Evolutionary conservation across 2,329 filamentous ascomycete species (phyloP).

Genomic region (Pseudogymnoascus pannorum): DNA sequence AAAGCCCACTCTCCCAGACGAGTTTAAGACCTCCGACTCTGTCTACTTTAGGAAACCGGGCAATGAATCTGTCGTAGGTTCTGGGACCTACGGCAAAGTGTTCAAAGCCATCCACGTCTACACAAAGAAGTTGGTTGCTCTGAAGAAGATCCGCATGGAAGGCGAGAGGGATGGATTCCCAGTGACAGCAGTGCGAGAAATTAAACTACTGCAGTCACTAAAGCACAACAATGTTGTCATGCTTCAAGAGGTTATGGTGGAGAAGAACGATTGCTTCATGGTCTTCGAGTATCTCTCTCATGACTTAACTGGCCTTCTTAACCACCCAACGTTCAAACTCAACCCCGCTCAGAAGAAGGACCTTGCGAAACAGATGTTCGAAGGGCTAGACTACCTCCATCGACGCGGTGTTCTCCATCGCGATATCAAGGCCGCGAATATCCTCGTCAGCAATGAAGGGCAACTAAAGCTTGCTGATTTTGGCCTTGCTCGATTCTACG

Average conservation of each 20-base stretch:
- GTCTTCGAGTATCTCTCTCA: slow-evolving; percentile 98
- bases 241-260: slow-evolving; percentile 91
- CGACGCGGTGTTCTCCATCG: slow-evolving; percentile 88
- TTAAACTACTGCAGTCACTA: slow-evolving; percentile 83
- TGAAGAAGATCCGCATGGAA: slow-evolving; percentile 92
- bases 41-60: slow-evolving; percentile 93
- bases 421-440: slow-evolving; percentile 98
- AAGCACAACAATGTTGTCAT: slow-evolving; percentile 77
- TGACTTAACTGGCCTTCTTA: slow-evolving; percentile 88
- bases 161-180: slow-evolving; percentile 86
- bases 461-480: slow-evolving; percentile 93
- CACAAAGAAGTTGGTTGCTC: slow-evolving; percentile 71
- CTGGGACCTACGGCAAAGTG: slow-evolving; percentile 91
- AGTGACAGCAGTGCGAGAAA: slow-evolving; percentile 83
- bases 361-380: slow-evolving; percentile 84
- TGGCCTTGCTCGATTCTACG: slow-evolving; percentile 90
- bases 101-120: slow-evolving; percentile 95
- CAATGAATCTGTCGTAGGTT: slow-evolving; percentile 95
- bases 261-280: slow-evolving; percentile 98
- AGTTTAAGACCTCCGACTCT: slow-evolving; percentile 73
- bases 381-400: slow-evolving; percentile 89
- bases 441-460: slow-evolving; percentile 83
- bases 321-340: slow-evolving; percentile 85
- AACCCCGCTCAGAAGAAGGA: slow-evolving; percentile 86
- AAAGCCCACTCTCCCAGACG: slow-evolving; percentile 61